Conservation (phyloP, 2,329 filamentous ascomycete species). For the Pseudopyrenochaeta lycopersici region DNA sequence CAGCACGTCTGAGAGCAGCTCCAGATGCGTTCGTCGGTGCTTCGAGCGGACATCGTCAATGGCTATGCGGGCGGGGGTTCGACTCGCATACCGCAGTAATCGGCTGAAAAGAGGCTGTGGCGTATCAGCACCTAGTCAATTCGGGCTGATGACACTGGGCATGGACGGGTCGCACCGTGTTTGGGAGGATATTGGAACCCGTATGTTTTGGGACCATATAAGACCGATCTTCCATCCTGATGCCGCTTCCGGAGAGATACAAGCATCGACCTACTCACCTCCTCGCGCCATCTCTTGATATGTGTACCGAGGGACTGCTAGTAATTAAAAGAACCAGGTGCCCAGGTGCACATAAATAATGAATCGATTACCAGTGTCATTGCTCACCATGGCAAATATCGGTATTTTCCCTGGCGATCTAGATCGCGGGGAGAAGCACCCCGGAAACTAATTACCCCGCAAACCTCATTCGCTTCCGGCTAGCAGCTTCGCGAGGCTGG, state of each 20-base stretch:
- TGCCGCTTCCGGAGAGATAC: constrained; percentile 4
- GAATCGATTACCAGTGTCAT: constrained; percentile 26
- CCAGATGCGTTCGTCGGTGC: constrained; percentile 50
- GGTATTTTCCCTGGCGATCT: constrained; percentile 19
- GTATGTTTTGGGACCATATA: constrained; percentile 38
- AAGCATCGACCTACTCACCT: constrained; percentile 5
- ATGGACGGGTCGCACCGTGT: constrained; percentile 31
- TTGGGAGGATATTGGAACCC: constrained; percentile 40
- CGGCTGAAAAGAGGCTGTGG: constrained; percentile 51
- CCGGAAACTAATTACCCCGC: constrained; percentile 31
- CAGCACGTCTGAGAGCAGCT: constrained; percentile 57
- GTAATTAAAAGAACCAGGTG: background rate
- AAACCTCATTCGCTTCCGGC: constrained; percentile 17
- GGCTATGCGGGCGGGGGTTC: constrained; percentile 45
- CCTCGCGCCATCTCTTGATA: constrained; percentile 1
- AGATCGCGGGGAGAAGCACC: constrained; percentile 22
- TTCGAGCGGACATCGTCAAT: constrained; percentile 52
- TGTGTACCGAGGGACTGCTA: background rate
- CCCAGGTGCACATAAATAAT: constrained; percentile 7
- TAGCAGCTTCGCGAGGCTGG: constrained; percentile 16
- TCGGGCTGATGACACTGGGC: background rate
- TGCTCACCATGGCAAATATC: constrained; percentile 27
- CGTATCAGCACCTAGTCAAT: constrained; percentile 8
- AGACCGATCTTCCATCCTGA: constrained; percentile 38
- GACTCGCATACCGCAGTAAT: constrained; percentile 51